Evolutionary conservation across 371 early-diverging fungal genomes (phyloP).

Genomic region (Apophysomyces sp.): DNA sequence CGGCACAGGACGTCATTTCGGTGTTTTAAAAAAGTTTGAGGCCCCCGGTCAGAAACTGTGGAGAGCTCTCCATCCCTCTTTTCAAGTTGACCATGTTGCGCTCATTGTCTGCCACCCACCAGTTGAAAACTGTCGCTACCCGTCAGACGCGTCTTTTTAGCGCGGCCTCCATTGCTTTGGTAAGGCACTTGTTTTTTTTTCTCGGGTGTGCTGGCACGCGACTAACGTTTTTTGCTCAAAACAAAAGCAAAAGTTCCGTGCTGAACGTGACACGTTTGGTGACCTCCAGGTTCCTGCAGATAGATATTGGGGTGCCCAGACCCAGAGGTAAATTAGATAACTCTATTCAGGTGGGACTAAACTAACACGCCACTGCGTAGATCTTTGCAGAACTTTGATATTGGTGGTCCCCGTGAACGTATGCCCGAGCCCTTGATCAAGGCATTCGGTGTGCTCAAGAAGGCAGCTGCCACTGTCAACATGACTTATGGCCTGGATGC

Average conservation of each 20-base stretch:
- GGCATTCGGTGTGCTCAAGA: conserved; percentile 88
- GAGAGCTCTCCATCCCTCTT: neutral
- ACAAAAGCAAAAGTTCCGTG: conserved; percentile 52
- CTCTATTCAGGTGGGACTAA: too few relatives aligned
- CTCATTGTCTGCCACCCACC: conserved; percentile 20
- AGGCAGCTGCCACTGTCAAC: conserved; percentile 85
- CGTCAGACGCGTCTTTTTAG: conserved; percentile 23
- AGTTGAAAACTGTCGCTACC: conserved; percentile 20
- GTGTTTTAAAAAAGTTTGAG: neutral
- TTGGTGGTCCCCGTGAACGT: conserved; percentile 76
- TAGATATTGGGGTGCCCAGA: conserved; percentile 90
- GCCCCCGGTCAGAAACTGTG: neutral
- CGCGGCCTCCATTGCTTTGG: conserved; percentile 19
- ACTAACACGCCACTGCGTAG: too few relatives aligned
- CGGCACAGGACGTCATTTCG: neutral
- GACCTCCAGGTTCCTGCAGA: conserved; percentile 84
- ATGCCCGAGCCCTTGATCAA: conserved; percentile 86
- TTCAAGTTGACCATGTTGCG: conserved; percentile 25
- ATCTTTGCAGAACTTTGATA: conserved; percentile 83
- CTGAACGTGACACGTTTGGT: conserved; percentile 87
- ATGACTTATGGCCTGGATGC: conserved; percentile 69
- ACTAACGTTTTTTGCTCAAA: neutral
- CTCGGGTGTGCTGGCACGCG: too few relatives aligned
- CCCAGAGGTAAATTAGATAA: conserved; percentile 72
- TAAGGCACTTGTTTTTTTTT: neutral